Evolutionary conservation across 805 yeast genomes (phyloP), one percentile per base, ranked within the genome.

Genomic region (Schwanniomyces pseudopolymorphus): DNA sequence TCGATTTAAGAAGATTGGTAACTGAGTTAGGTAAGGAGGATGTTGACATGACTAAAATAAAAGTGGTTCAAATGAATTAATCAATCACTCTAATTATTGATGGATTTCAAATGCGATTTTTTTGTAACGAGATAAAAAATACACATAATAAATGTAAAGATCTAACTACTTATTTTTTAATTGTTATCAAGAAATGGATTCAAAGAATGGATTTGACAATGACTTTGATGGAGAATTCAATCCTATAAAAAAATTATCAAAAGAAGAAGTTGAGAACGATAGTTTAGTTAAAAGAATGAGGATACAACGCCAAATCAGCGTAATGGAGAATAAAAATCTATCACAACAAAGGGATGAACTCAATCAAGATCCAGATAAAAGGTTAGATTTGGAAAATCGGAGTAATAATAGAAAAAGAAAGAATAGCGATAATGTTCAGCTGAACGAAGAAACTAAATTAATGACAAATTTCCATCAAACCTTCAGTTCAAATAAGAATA

Each of bases 1-100:
- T 84, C 11, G 78, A 73, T 48, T 80, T 74, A 31, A 87, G 72
- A 33, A 86, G 67, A 10, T 52, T 60, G 37, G 61, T 59, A 2
- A 71, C 76, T 9, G 69, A 60, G 2, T 64, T 70, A 5, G 77
- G 77, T 39, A 72, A 53, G 51, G 53, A 24, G 14, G 20, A 7
- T 8, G 40, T 10, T 14, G 40, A 38, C 40, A 38, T 38, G 20
- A 24, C n/a, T n/a, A 22, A 14, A 11, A 5, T 19, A 19, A 25
- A 11, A 10, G 5, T 20, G 17, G 10, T 20, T 14, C 6, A 14
- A 20, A 14, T 14, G 3, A 14, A 14, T 7, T 26, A 26, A 9
- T 26, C 4, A 26, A 26, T 37, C 5, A 37, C 39, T 21, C 13
- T 6, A 37, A 16, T 19, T 19, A 6, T 8, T 17, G 17, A 17